phyloP scores from a whole-genome alignment of 129 eudicot species.

The Mikania micrantha region DNA sequence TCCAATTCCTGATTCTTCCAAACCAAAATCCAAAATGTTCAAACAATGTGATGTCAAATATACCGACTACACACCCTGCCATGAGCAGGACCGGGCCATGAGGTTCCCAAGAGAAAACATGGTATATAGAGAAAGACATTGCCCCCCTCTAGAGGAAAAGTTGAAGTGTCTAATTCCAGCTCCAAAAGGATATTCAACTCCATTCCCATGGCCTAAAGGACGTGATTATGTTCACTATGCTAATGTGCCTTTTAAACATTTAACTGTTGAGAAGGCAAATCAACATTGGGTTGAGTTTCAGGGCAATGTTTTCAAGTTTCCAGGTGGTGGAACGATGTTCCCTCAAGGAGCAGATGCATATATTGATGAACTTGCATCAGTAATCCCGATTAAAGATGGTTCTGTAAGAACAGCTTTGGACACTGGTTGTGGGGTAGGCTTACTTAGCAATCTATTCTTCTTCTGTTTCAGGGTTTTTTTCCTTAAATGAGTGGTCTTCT shows the following conservation, averaged over 20 bases:
- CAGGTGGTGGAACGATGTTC: conserved; percentile 99
- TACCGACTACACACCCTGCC: conserved; percentile 85
- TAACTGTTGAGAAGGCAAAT: conserved; percentile 82
- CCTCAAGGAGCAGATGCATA: conserved; percentile 98
- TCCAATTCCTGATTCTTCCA: conserved; percentile 42
- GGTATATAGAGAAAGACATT: conserved; percentile 94
- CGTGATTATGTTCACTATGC: conserved; percentile 85
- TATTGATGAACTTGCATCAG: conserved; percentile 85
- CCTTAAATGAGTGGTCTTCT: background rate
- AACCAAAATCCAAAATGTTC: conserved; percentile 51
- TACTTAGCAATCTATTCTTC: background rate
- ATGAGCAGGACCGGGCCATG: conserved; percentile 95
- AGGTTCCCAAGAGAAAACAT: conserved; percentile 78
- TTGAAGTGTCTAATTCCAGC: conserved; percentile 86
- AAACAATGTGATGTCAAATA: conserved; percentile 68
- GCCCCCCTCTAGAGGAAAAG: conserved; percentile 79
- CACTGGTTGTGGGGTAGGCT: conserved; percentile 98
- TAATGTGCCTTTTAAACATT: conserved; percentile 76
- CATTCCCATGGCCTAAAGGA: conserved; percentile 96
- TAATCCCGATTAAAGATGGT: conserved; percentile 76
- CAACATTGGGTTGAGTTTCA: conserved; percentile 94
- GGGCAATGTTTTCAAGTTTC: conserved; percentile 88
- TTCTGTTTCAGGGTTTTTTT: background rate
- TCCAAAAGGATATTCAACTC: conserved; percentile 78
- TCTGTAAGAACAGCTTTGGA: conserved; percentile 86